These are phyloP conservation scores for Carpinus fangiana DNA, from an alignment of 306 rosid genomes.

Conservation along the genomic window DNA sequence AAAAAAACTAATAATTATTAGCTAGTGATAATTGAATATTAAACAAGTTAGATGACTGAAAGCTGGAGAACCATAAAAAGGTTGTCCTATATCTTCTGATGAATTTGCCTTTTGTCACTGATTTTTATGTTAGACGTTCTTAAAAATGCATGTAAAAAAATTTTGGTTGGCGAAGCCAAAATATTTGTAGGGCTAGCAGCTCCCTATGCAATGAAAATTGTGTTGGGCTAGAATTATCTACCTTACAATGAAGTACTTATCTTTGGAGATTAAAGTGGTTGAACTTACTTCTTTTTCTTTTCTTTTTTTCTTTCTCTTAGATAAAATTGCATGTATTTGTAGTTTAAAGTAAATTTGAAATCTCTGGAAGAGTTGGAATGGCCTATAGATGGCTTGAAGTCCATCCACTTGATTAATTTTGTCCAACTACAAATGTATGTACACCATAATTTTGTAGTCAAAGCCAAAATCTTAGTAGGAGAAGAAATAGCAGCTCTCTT, in stretches of 20 bases:
- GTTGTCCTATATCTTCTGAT: background rate
- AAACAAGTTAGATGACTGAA: slow-evolving; percentile 9
- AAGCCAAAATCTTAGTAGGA: no score
- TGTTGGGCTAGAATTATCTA: background rate
- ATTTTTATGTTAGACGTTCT: background rate
- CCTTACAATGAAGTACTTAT: background rate
- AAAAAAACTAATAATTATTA: slow-evolving; percentile 9
- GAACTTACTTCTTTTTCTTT: background rate
- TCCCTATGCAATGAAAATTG: background rate
- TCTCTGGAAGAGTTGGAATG: background rate
- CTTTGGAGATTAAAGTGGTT: background rate
- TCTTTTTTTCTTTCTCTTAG: background rate
- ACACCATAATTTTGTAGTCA: no score
- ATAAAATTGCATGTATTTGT: background rate
- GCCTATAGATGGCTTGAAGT: background rate
- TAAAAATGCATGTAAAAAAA: background rate
- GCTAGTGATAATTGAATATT: slow-evolving; percentile 15
- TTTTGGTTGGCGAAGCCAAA: background rate
- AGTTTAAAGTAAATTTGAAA: background rate
- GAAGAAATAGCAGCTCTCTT: no score
- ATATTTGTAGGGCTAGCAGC: background rate
- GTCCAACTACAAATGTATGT: no score
- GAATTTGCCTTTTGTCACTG: background rate
- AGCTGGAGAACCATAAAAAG: slow-evolving; percentile 8
- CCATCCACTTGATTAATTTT: background rate